A percentile compares a stretch with the other conserved stretches of the same genome.
These are phyloP conservation scores for Holtermanniella nyarrowii DNA, from an alignment of 768 basidiomycete genomes.

Conservation along the genomic window DNA sequence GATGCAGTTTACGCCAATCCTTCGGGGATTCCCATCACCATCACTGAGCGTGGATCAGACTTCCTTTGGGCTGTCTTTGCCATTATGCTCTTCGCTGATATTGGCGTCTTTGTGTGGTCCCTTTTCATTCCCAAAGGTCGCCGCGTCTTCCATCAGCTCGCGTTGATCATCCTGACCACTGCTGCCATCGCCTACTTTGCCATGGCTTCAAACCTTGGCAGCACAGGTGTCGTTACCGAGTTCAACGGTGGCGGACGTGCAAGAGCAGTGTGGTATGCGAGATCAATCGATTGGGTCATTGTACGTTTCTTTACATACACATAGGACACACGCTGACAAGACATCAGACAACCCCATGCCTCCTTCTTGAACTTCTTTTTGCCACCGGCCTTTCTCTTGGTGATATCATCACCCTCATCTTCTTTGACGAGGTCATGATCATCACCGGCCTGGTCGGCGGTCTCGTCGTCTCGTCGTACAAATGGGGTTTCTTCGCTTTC, in stretches of 20 bases:
- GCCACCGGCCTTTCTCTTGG: slow-evolving; percentile 47
- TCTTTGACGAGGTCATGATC: slow-evolving; percentile 48
- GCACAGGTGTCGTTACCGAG: slow-evolving; percentile 46
- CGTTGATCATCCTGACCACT: slow-evolving; percentile 46
- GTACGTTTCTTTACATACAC: slow-evolving; percentile 1
- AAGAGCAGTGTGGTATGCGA: slow-evolving; percentile 44
- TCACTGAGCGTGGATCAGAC: slow-evolving; percentile 43
- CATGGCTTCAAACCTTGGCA: slow-evolving; percentile 53
- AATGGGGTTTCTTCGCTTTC: slow-evolving; percentile 47
- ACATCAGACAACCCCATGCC: slow-evolving; percentile 45
- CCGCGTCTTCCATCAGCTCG: slow-evolving; percentile 49
- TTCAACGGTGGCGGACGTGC: slow-evolving; percentile 42
- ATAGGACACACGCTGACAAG: background rate
- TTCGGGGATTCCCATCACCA: slow-evolving; percentile 41
- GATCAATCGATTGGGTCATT: slow-evolving; percentile 48
- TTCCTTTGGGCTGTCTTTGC: slow-evolving; percentile 47
- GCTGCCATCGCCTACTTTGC: slow-evolving; percentile 48
- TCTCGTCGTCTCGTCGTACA: slow-evolving; percentile 49
- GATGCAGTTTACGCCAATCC: slow-evolving; percentile 33
- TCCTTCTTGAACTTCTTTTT: slow-evolving; percentile 47
- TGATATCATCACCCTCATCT: slow-evolving; percentile 47
- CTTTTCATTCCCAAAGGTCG: slow-evolving; percentile 43
- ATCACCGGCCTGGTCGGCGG: slow-evolving; percentile 48
- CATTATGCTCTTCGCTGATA: slow-evolving; percentile 46
- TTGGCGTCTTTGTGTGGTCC: slow-evolving; percentile 42